Base-by-base conservation (phyloP, 345 rosid species). In the Bretschneidera sinensis region DNA sequence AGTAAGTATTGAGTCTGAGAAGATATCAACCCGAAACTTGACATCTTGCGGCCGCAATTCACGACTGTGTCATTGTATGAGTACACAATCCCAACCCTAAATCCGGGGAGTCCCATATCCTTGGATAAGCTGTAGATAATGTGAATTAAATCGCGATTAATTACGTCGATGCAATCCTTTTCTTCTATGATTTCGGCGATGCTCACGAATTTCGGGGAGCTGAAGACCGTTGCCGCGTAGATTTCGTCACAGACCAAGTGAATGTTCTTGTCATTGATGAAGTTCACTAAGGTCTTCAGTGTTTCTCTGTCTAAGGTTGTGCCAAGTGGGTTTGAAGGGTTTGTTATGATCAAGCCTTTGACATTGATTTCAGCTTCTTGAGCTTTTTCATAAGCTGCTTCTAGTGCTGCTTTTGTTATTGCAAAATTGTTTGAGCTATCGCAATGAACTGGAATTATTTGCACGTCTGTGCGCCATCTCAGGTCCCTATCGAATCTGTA, bases 261-360 rank as follows among this genome's bases (percentile, higher is more conserved):
- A 67, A 92, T 85, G 68, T 75, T 79, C 28, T 71, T 81, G 0
- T 58, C 72, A 20, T 72, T 81, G 48, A 78, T 61, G 78, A 92
- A 89, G 34, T 63, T 73, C 33, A 82, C 77, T 1, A 92, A 25
- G 72, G 67, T 53, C 19, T 45, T 49, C 5, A 92, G 74, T 6
- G 89, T 80, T 0, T 82, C 77, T 4, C 53, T 73, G 69, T 84
- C 83, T 13, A 85, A 54, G 60, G 71, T 76, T 0, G 86, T 89
- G 53, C 97, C 97, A 0, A 92, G 79, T 6, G 98, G 98, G 68
- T 92, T 92, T 2, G 96, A 89, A 4, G 98, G 98, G 74, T 89
- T 92, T 0, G 91, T 74, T 15, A 92, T 5, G 74, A 92, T 77
- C 16, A 92, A 45, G 25, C 98, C 98, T 72, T 87, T 92, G 53